Evolutionary conservation across 2,329 filamentous ascomycete genomes (phyloP), one percentile per base, ranked within the genome.

Genomic region (Calonectria fujianensis): DNA sequence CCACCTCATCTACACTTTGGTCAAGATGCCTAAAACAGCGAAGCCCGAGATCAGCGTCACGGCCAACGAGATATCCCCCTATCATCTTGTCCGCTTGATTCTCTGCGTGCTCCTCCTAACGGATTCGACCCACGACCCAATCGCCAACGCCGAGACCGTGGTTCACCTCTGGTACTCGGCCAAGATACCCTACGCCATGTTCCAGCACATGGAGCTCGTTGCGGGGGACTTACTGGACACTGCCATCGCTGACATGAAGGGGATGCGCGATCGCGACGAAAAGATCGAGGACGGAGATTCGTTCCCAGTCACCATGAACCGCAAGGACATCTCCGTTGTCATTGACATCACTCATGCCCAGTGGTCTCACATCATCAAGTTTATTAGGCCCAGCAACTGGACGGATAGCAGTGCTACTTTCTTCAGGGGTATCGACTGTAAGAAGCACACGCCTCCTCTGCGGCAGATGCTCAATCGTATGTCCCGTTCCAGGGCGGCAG

Each of bases 81-180:
- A 57, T 0, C 68, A 76, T 10, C 29, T 76, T 10, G 6, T 68
- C 4, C 72, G 76, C 9, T 51, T 74, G 1, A 37, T 80, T 1
- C 20, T 79, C 1, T 70, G 69, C 2, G 27, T 81, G 1, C 63
- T 76, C 0, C 69, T 80, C 24, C 72, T 80, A 16, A 74, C 72
- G 13, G 74, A 75, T 9, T 13, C 29, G 1, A 39, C 39, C 1
- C 32, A 65, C 37, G 70, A 82, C 20, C 70, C 76, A 6, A 16
- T 66, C 0, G 8, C 70, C 7, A 80, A 79, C 57, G 80, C 81
- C 0, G 81, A 83, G 29, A 70, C 76, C 2, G 66, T 74, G 16
- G 74, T 80, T 4, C 79, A 83, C 59, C 29, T 82, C 16, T 82
- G 78, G 80, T 83, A 83, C 68, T 82, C 81, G 13, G 45, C 70